phyloP scores from a whole-genome alignment of 805 yeast species.

The Myxozyma sirexii region DNA sequence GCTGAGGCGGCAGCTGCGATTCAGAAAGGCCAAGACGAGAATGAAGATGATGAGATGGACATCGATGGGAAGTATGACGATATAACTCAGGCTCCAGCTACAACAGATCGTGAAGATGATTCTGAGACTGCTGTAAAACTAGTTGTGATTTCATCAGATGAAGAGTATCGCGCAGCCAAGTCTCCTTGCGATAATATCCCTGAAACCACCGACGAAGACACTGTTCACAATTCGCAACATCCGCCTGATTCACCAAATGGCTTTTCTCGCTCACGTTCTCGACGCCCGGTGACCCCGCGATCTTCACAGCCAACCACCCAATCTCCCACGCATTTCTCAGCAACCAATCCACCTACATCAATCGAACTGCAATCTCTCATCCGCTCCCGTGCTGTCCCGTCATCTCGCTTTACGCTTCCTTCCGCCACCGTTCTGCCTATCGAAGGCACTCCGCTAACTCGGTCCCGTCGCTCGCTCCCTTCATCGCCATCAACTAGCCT shows the following conservation, averaged over 20 bases:
- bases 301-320: no score
- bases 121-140: not conserved
- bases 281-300: no score
- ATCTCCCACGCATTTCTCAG: not conserved
- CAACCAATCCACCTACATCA: not conserved
- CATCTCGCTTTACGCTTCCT: not conserved
- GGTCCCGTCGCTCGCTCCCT: slow-evolving; percentile 1
- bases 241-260: not conserved
- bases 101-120: no score
- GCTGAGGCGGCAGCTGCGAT: no score
- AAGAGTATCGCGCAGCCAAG: not conserved
- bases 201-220: slow-evolving; percentile 3
- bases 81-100: no score
- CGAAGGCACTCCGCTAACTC: not conserved
- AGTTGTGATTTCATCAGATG: not conserved
- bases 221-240: no score
- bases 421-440: slow-evolving; percentile 9
- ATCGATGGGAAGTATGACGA: no score
- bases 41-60: no score
- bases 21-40: no score
- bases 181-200: not conserved
- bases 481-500: not conserved
- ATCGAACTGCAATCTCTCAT: slow-evolving; percentile 1
- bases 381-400: not conserved
- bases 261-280: not conserved